phyloP scores from a whole-genome alignment of 2,329 filamentous ascomycete genomes.

The Metarhizium brunneum region DNA sequence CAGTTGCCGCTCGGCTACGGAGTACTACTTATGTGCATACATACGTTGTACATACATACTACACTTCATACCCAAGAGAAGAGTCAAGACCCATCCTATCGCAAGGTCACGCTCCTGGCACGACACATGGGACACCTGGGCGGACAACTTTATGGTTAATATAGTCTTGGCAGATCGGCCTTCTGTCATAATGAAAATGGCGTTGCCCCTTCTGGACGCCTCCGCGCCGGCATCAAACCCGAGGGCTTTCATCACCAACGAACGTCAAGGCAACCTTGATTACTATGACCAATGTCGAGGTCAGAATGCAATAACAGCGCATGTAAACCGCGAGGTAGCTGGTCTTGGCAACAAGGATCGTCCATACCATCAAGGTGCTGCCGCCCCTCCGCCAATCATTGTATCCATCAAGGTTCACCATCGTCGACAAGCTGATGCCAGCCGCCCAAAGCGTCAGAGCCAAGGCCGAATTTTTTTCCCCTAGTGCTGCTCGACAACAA shows the following conservation, averaged over 20 bases:
- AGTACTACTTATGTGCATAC: too few relatives aligned
- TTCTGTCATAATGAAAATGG: background rate
- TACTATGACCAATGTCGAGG: background rate
- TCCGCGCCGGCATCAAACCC: background rate
- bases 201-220: background rate
- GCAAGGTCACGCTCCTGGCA: too few relatives aligned
- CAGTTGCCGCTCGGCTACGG: too few relatives aligned
- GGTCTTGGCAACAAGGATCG: conserved; percentile 3
- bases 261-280: too few relatives aligned
- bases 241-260: background rate
- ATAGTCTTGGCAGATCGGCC: background rate
- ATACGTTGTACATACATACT: too few relatives aligned
- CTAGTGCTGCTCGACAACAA: too few relatives aligned
- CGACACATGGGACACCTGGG: background rate
- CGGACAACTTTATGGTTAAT: background rate
- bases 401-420: conserved; percentile 8
- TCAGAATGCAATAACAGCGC: background rate
- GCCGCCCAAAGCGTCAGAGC: background rate
- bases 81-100: background rate
- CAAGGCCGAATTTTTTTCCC: too few relatives aligned
- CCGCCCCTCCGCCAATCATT: background rate
- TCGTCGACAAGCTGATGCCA: background rate
- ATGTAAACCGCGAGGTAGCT: background rate
- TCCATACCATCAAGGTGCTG: background rate
- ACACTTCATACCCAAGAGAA: background rate